phyloP scores from a whole-genome alignment of 129 eudicot genomes.

The Pulicaria dysenterica region DNA sequence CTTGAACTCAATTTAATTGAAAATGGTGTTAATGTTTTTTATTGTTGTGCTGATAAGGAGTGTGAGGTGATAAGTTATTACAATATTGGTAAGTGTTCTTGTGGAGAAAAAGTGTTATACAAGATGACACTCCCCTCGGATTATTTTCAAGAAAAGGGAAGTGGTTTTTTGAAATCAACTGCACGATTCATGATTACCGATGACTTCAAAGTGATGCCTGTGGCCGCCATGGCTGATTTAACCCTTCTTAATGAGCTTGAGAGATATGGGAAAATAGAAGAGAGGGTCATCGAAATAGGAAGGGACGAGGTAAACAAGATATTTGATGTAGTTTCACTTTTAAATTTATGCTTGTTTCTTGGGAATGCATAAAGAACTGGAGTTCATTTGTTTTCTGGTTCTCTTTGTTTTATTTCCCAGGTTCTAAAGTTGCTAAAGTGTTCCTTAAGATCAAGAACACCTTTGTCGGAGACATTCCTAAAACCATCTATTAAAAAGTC shows the following conservation, averaged over 20 bases:
- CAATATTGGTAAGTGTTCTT: slow-evolving; percentile 25
- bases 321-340: too few species aligned
- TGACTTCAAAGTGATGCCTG: slow-evolving; percentile 27
- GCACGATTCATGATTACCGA: slow-evolving; percentile 28
- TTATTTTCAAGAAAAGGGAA: background rate
- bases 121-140: background rate
- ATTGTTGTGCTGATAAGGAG: background rate
- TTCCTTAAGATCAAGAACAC: slow-evolving; percentile 31
- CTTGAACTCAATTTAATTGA: slow-evolving; percentile 14
- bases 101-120: background rate
- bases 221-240: slow-evolving; percentile 32
- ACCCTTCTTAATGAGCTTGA: slow-evolving; percentile 23
- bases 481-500: slow-evolving; percentile 13
- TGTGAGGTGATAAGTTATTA: slow-evolving; percentile 16
- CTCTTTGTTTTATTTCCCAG: slow-evolving; percentile 13
- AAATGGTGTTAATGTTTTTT: background rate
- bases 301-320: slow-evolving; percentile 23
- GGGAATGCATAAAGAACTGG: too few species aligned
- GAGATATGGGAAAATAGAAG: slow-evolving; percentile 28
- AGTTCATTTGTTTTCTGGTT: slow-evolving; percentile 7
- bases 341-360: background rate
- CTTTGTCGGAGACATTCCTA: slow-evolving; percentile 32
- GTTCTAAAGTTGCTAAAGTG: slow-evolving; percentile 34
- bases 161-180: slow-evolving; percentile 29
- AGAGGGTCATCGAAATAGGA: slow-evolving; percentile 11